These are phyloP conservation scores for Fraxinus quadrangulata DNA, from an alignment of 257 asterid genomes.

Conservation along the genomic window DNA sequence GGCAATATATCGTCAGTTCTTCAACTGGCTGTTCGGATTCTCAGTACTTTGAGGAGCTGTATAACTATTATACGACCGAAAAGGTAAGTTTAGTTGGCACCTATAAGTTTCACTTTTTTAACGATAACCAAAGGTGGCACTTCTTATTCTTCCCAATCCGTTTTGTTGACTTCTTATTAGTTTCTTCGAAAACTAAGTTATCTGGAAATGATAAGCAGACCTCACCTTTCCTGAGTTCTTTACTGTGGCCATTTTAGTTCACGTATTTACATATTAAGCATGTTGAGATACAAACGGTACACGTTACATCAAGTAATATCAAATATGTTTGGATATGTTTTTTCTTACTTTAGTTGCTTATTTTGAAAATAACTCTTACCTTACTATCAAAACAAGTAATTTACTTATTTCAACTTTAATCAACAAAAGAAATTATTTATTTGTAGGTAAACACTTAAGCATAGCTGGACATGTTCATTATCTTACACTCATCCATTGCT, in stretches of 20 bases:
- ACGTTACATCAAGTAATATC: too few relatives aligned
- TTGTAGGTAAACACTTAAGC: not conserved
- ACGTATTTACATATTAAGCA: not conserved
- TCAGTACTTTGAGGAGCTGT: constrained; percentile 93
- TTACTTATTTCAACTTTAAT: too few relatives aligned
- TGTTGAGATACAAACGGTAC: not conserved
- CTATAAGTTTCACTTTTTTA: not conserved
- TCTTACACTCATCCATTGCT: not conserved
- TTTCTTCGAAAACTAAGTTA: not conserved
- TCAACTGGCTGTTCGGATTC: constrained; percentile 94
- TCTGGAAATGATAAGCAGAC: not conserved
- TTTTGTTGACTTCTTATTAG: not conserved
- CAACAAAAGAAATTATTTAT: too few relatives aligned
- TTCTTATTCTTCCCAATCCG: not conserved
- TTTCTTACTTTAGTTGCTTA: too few relatives aligned
- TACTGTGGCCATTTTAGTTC: not conserved
- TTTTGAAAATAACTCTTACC: too few relatives aligned
- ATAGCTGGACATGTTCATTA: not conserved
- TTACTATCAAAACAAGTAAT: too few relatives aligned
- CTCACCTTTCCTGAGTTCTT: not conserved
- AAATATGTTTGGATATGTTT: too few relatives aligned
- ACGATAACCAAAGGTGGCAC: not conserved
- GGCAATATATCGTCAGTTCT: constrained; percentile 92
- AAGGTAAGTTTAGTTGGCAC: constrained; percentile 49
- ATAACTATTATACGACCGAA: constrained; percentile 79